Conservation (phyloP, 768 basidiomycete species). For the Kockovaella imperatae region DNA sequence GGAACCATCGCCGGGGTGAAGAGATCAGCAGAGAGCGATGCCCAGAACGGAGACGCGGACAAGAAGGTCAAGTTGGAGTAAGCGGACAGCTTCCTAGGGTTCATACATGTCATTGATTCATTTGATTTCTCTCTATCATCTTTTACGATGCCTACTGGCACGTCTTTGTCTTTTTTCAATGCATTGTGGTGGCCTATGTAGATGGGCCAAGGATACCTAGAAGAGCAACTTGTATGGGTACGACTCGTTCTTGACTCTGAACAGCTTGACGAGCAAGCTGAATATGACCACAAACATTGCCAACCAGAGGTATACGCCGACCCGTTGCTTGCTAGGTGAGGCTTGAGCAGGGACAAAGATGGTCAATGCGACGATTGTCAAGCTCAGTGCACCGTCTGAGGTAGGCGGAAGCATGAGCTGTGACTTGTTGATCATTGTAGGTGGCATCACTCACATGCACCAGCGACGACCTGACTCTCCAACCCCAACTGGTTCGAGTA, state of each 20-base stretch:
- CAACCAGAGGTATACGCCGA: constrained; percentile 85
- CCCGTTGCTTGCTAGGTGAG: constrained; percentile 62
- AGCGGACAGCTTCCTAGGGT: not conserved
- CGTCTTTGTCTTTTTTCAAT: not conserved
- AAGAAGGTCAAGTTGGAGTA: constrained; percentile 23
- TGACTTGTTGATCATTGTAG: not conserved
- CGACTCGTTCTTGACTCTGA: constrained; percentile 83
- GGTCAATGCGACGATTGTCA: constrained; percentile 70
- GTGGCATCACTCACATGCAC: constrained; percentile 61
- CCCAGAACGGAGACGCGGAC: not conserved
- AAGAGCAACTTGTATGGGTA: constrained; percentile 44
- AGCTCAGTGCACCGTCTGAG: constrained; percentile 72
- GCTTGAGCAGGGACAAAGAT: constrained; percentile 60
- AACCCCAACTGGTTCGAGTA: constrained; percentile 87
- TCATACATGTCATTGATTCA: not conserved
- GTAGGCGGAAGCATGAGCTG: not conserved
- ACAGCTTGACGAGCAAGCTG: constrained; percentile 75
- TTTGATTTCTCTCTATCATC: not conserved
- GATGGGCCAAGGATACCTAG: constrained; percentile 8
- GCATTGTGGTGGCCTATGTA: not conserved
- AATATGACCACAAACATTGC: constrained; percentile 73
- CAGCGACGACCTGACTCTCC: constrained; percentile 78
- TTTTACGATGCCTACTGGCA: not conserved
- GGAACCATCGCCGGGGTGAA: too few species aligned
- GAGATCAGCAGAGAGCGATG: constrained; percentile 12